Conservation (phyloP, 2,329 filamentous ascomycete genomes). For the Beauveria varroae region DNA sequence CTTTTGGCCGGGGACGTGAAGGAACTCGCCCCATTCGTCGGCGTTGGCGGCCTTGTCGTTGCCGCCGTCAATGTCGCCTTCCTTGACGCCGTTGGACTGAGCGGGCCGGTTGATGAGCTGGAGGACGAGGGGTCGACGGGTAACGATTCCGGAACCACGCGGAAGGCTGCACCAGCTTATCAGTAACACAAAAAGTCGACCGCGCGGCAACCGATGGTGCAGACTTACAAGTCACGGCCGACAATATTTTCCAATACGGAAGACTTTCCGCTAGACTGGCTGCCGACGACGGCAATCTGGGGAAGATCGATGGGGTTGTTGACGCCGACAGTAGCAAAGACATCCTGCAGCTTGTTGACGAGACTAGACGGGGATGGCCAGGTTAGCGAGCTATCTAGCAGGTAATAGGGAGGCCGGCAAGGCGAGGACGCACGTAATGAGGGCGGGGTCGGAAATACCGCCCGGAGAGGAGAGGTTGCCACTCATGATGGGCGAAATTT, state of each 20-base stretch:
- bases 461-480: conserved; percentile 37
- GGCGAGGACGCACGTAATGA: conserved; percentile 48
- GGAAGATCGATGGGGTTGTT: conserved; percentile 99
- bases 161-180: conserved; percentile 58
- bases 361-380: conserved; percentile 41
- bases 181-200: conserved; percentile 12
- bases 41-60: conserved; percentile 82
- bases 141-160: conserved; percentile 95
- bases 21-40: conserved; percentile 98
- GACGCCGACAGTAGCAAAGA: conserved; percentile 95
- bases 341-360: conserved; percentile 99
- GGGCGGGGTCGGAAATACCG: conserved; percentile 58
- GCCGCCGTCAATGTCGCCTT: conserved; percentile 55
- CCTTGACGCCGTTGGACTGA: conserved; percentile 66
- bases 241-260: conserved; percentile 99
- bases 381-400: conserved; percentile 8
- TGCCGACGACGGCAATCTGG: conserved; percentile 96
- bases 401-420: conserved; percentile 9
- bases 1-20: conserved; percentile 95
- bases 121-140: conserved; percentile 87
- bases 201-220: conserved; percentile 9
- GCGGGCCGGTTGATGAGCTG: conserved; percentile 91
- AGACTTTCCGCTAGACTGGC: conserved; percentile 98
- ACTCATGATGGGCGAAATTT: conserved; percentile 22
- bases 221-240: conserved; percentile 88